Evolutionary conservation across 192 early-diverging fungal species (phyloP).

Genomic region (Podila epigama): DNA sequence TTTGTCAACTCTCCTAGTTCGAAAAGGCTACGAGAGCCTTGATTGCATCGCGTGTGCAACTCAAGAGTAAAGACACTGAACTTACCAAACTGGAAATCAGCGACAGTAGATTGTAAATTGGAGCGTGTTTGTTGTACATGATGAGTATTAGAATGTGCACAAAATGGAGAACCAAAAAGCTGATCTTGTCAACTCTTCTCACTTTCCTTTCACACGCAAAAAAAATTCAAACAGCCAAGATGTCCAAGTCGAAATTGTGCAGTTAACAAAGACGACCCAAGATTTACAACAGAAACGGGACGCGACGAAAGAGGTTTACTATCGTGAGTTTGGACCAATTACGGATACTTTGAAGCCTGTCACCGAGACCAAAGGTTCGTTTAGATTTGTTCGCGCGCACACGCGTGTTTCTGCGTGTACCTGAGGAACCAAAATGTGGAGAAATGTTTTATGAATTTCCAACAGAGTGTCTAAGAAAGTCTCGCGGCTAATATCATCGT

Average conservation of each 20-base stretch:
- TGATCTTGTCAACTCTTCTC: background rate
- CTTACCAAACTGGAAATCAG: background rate
- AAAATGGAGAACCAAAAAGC: background rate
- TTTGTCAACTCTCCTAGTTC: conserved; percentile 4
- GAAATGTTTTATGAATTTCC: too few species aligned
- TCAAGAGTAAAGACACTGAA: conserved; percentile 15
- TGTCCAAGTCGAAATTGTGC: conserved; percentile 14
- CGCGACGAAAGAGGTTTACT: conserved; percentile 42
- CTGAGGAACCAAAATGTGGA: background rate
- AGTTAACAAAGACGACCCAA: conserved; percentile 2
- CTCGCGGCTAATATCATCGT: background rate
- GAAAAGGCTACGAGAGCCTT: conserved; percentile 25
- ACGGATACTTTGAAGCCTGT: conserved; percentile 1
- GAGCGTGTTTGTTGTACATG: background rate
- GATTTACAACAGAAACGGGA: conserved; percentile 37
- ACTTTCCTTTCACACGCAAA: background rate
- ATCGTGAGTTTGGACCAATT: conserved; percentile 38
- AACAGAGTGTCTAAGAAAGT: background rate
- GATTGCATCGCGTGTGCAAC: conserved; percentile 2
- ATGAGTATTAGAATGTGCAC: background rate
- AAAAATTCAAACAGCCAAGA: background rate
- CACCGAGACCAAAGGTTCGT: conserved; percentile 25
- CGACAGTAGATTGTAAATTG: conserved; percentile 3
- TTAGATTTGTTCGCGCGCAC: background rate
- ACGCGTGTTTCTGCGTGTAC: background rate